phyloP scores from a whole-genome alignment of 805 yeast genomes.

The Phaffomyces antillensis region DNA sequence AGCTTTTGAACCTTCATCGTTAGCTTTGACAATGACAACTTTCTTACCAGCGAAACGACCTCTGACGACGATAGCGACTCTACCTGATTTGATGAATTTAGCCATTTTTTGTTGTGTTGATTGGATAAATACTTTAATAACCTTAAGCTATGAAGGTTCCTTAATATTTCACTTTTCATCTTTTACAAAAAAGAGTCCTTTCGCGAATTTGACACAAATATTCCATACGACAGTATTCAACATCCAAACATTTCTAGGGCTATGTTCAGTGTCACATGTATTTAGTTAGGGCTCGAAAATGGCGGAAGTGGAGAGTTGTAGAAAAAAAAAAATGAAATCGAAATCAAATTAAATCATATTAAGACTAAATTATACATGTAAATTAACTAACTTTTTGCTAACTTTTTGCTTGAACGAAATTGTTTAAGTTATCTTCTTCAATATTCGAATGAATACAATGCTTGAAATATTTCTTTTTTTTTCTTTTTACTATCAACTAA shows the following conservation, averaged over 20 bases:
- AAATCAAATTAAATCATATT: too few species aligned
- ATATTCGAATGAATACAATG: too few species aligned
- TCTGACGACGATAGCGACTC: conserved; percentile 97
- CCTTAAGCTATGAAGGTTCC: conserved; percentile 1
- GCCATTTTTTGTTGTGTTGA: conserved; percentile 53
- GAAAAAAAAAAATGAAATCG: too few species aligned
- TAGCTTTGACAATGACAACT: conserved; percentile 97
- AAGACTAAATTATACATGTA: too few species aligned
- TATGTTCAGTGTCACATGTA: neutral
- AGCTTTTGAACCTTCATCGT: conserved; percentile 97
- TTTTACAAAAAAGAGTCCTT: conserved; percentile 14
- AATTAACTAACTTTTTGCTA: too few species aligned
- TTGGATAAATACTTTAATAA: conserved; percentile 5
- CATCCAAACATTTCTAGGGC: conserved; percentile 11
- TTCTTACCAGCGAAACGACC: conserved; percentile 99
- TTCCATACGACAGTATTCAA: conserved; percentile 2
- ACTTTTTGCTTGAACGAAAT: too few species aligned
- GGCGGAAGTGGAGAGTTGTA: neutral
- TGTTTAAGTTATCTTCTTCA: too few species aligned
- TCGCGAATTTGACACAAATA: conserved; percentile 1
- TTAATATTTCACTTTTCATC: conserved; percentile 22
- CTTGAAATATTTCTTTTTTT: neutral
- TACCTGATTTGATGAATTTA: conserved; percentile 98
- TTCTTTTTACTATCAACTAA: neutral
- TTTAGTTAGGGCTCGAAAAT: neutral